These are phyloP conservation scores for Pseudocercospora musae DNA, from an alignment of 2,329 filamentous ascomycete species.

Conservation along the genomic window DNA sequence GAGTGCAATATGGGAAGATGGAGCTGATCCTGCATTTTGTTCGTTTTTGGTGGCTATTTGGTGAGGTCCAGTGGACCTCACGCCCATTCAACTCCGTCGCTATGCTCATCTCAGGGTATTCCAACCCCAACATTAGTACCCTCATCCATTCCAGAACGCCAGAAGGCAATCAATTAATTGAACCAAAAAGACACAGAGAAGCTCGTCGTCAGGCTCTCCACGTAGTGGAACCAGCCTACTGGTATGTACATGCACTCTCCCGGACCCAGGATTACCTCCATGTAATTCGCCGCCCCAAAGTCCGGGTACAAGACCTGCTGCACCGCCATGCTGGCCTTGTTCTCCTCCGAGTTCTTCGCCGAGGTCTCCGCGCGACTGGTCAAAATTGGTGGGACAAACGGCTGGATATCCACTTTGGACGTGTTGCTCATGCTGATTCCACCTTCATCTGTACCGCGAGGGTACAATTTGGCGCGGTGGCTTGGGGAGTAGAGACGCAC, in stretches of 20 bases:
- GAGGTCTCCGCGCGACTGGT: not conserved
- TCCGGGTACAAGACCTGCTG: constrained; percentile 42
- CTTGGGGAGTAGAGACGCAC: constrained; percentile 77
- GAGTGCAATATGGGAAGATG: too few relatives aligned
- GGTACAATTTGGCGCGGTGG: constrained; percentile 57
- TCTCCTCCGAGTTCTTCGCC: constrained; percentile 26
- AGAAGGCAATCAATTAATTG: constrained; percentile 47
- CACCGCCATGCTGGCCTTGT: too few relatives aligned
- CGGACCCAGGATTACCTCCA: constrained; percentile 74
- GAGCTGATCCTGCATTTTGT: too few relatives aligned
- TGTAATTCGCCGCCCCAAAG: constrained; percentile 61
- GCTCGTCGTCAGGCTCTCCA: constrained; percentile 77
- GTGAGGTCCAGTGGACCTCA: too few relatives aligned
- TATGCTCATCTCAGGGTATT: not conserved
- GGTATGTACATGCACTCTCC: constrained; percentile 89
- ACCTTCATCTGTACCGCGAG: constrained; percentile 57
- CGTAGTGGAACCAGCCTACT: constrained; percentile 97
- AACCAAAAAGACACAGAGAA: constrained; percentile 99
- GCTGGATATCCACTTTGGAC: constrained; percentile 66
- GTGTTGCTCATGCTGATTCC: constrained; percentile 94
- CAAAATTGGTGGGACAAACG: constrained; percentile 8
- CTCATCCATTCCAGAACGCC: not conserved
- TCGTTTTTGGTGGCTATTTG: too few relatives aligned
- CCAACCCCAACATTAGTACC: not conserved
- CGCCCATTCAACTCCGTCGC: too few relatives aligned